These are phyloP conservation scores for Rhodotorula taiwanensis DNA, from an alignment of 768 basidiomycete genomes.

Conservation along the genomic window DNA sequence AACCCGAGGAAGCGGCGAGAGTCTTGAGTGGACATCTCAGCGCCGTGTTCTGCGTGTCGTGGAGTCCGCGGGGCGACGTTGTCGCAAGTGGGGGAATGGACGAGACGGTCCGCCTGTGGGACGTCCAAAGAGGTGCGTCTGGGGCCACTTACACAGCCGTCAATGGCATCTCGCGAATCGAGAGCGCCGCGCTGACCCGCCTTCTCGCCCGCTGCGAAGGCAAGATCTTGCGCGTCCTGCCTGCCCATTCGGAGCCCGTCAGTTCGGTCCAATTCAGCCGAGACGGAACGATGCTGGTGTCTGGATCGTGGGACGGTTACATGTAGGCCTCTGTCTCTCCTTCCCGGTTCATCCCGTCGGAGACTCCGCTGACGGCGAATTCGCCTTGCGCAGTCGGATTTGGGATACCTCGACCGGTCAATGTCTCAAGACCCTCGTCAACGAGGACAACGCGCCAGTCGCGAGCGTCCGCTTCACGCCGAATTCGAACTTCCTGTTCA, in stretches of 20 bases:
- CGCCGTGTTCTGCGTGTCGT: conserved; percentile 89
- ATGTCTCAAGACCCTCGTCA: conserved; percentile 91
- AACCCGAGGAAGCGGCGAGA: conserved; percentile 44
- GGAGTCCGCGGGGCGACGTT: conserved; percentile 80
- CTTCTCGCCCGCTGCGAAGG: conserved; percentile 56
- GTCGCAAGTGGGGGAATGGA: conserved; percentile 91
- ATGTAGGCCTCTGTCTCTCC: conserved; percentile 60
- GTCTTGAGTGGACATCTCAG: conserved; percentile 79
- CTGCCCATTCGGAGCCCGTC: conserved; percentile 95
- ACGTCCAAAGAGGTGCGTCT: conserved; percentile 69
- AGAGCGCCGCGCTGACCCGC: not conserved
- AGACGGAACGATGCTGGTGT: conserved; percentile 89
- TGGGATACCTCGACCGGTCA: conserved; percentile 98
- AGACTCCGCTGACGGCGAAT: not conserved
- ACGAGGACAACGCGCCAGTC: conserved; percentile 65
- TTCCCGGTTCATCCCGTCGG: no score
- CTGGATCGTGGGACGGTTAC: conserved; percentile 91
- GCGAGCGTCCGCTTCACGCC: conserved; percentile 87
- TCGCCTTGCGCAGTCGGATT: conserved; percentile 61
- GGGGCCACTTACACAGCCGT: not conserved
- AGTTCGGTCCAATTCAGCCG: conserved; percentile 89
- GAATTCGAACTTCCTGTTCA: conserved; percentile 81
- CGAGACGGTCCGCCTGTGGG: conserved; percentile 95
- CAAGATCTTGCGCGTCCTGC: conserved; percentile 73
- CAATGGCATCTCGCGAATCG: no score